Evolutionary conservation across 495 filamentous ascomycete genomes (phyloP).

Genomic region (Podospora comata): DNA sequence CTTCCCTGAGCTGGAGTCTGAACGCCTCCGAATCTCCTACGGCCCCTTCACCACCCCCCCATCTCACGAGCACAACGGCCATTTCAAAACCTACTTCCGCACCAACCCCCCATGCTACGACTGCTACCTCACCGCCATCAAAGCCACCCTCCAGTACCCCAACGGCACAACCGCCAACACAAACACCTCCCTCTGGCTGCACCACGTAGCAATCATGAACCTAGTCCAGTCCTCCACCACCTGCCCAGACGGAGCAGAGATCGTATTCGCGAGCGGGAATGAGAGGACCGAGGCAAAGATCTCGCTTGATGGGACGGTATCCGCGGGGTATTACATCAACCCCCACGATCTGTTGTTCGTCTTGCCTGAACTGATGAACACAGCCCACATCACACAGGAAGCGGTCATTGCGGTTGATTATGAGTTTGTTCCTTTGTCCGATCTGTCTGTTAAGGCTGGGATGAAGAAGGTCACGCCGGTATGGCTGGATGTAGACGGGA

Average conservation of each 20-base stretch:
- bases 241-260: slow-evolving; percentile 10
- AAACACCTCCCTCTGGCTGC: slow-evolving; percentile 28
- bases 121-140: slow-evolving; percentile 27
- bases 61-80: slow-evolving; percentile 13
- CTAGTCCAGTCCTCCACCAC: slow-evolving; percentile 5
- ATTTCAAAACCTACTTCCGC: slow-evolving; percentile 11
- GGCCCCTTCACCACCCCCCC: slow-evolving; percentile 28
- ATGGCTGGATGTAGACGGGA: slow-evolving; percentile 31
- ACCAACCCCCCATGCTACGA: slow-evolving; percentile 27
- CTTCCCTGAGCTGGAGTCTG: slow-evolving; percentile 22
- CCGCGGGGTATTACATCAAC: slow-evolving; percentile 27
- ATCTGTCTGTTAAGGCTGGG: not conserved
- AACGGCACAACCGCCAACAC: slow-evolving; percentile 29
- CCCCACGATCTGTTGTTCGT: slow-evolving; percentile 14
- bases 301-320: slow-evolving; percentile 22
- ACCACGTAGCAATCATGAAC: slow-evolving; percentile 27
- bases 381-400: slow-evolving; percentile 13
- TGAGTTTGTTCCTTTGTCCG: slow-evolving; percentile 24
- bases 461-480: slow-evolving; percentile 22
- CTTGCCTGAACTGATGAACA: slow-evolving; percentile 32
- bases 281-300: slow-evolving; percentile 22
- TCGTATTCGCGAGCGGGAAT: slow-evolving; percentile 26
- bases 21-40: slow-evolving; percentile 25
- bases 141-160: slow-evolving; percentile 27
- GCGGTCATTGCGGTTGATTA: slow-evolving; percentile 29